Conservation (phyloP, 257 asterid genomes). For the Solanum pimpinellifolium region DNA sequence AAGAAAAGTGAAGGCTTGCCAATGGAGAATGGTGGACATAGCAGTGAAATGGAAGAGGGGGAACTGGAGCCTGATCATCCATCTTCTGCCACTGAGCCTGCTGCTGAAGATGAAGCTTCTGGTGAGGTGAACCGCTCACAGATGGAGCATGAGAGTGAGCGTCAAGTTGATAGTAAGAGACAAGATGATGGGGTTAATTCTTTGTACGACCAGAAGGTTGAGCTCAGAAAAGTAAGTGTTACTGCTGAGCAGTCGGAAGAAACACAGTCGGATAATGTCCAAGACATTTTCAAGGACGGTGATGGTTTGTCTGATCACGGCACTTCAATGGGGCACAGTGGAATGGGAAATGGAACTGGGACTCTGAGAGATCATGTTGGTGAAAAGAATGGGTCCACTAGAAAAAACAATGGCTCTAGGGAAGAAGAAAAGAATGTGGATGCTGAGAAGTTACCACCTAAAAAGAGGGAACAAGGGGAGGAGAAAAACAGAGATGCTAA, state of each 20-base stretch:
- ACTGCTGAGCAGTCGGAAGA: conserved; percentile 28
- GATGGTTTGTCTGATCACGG: conserved; percentile 29
- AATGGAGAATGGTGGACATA: conserved; percentile 48
- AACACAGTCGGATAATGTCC: conserved; percentile 22
- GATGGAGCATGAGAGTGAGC: conserved; percentile 21
- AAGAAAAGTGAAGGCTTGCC: conserved; percentile 56
- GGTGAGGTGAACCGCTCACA: conserved; percentile 18
- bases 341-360: conserved; percentile 22
- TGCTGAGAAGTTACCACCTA: conserved; percentile 29
- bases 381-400: conserved; percentile 11
- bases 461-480: conserved; percentile 30
- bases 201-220: conserved; percentile 20
- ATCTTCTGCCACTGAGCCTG: conserved; percentile 20
- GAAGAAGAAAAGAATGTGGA: conserved; percentile 24
- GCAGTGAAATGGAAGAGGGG: conserved; percentile 93
- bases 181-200: conserved; percentile 12
- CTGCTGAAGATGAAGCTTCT: conserved; percentile 30
- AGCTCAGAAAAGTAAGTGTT: conserved; percentile 13
- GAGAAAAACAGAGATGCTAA: conserved; percentile 22
- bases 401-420: conserved; percentile 21
- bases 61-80: conserved; percentile 89
- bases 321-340: conserved; percentile 12
- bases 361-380: conserved; percentile 19
- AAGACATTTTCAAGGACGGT: conserved; percentile 13
- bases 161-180: conserved; percentile 10